A percentile compares a stretch with the other conserved stretches of the same genome.
phyloP scores from a whole-genome alignment of 306 rosid species.

The Delonix regia region DNA sequence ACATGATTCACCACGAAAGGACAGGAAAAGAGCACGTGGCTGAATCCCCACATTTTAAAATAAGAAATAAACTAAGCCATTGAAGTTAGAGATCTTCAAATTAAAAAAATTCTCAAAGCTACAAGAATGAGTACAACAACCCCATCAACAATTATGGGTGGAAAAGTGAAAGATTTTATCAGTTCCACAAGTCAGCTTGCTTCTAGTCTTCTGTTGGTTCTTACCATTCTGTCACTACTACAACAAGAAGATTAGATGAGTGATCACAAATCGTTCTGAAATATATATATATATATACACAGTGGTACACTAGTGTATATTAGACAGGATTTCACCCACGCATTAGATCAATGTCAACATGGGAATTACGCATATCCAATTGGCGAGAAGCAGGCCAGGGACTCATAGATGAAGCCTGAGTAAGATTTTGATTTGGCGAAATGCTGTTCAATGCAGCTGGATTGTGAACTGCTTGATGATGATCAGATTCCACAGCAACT shows the following conservation, averaged over 20 bases:
- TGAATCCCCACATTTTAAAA: not conserved
- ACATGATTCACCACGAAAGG: not conserved
- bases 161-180: conserved; percentile 44
- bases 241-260: conserved; percentile 57
- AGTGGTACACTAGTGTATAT: conserved; percentile 23
- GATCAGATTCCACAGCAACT: conserved; percentile 60
- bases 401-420: conserved; percentile 58
- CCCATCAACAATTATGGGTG: conserved; percentile 49
- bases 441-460: conserved; percentile 51
- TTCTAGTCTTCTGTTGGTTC: conserved; percentile 51
- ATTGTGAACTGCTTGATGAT: conserved; percentile 64
- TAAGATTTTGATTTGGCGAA: conserved; percentile 57
- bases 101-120: conserved; percentile 41
- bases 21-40: not conserved
- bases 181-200: conserved; percentile 47
- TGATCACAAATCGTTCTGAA: conserved; percentile 34
- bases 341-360: conserved; percentile 92
- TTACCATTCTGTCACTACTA: conserved; percentile 46
- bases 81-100: conserved; percentile 37
- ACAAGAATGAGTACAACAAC: conserved; percentile 53
- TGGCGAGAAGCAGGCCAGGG: conserved; percentile 75
- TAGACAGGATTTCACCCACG: conserved; percentile 63
- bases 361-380: conserved; percentile 81
- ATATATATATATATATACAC: conserved; percentile 49
- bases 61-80: conserved; percentile 17